Base-by-base conservation (phyloP, 2,329 filamentous ascomycete species). In the Cladobotryum mycophilum region DNA sequence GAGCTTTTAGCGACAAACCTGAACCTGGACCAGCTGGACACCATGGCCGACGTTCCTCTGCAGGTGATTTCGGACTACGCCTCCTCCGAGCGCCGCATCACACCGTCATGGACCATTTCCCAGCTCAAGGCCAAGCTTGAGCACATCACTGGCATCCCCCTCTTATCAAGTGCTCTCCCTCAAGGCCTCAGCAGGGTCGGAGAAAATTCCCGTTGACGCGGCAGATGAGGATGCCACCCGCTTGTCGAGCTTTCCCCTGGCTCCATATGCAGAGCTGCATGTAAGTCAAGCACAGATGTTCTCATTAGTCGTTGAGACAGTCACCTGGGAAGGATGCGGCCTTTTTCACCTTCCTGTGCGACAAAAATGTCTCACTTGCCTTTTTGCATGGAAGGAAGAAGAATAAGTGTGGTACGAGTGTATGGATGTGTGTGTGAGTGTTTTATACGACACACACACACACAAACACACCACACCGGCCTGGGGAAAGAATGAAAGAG, bases 141-240 rank as follows among this genome's bases (percentile, higher is more conserved):
- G 70, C 86, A 89, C 55, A 85, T 97, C 70, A 97, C 92, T 2
- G 93, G 93, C 55, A 84, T 97, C 36, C 92, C 93, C 91, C 11
- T 79, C 79, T 30, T 83, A 79, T 53, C 93, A 97, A 68, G 81
- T 76, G 55, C 78, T 99, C 55, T 83, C 76, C 30, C 75, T 96
- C 64, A 88, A 85, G 65, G 74, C 83, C 14, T 52, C 58, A 44
- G 70, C 73, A 51, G 64, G 64, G 34, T 77, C 82, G 60, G 78
- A 84, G 56, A 75, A 76, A 54, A 76, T 88, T 57, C 69, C 84
- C 47, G 74, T 95, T 60, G 78, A 84, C 61, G 84, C 84, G 41
- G 72, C 76, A 37, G 81, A 91, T 62, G 89, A 96, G 68, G 88
- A 95, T 54, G 73, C 72, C 47, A 80, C 80, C 47, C 73, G 76